phyloP scores from a whole-genome alignment of 345 rosid genomes.

The Linum usitatissimum region DNA sequence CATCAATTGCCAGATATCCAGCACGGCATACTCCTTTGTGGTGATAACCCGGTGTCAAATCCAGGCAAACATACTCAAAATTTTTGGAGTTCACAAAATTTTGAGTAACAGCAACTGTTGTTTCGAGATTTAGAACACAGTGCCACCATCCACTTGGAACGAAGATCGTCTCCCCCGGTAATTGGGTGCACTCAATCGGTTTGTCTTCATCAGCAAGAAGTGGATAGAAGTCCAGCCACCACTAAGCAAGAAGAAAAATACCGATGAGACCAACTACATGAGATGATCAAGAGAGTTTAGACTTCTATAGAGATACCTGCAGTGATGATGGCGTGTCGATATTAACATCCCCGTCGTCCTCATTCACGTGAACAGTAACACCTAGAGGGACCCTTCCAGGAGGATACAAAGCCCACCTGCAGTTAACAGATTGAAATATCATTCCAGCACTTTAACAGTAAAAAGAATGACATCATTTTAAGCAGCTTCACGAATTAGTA shows the following conservation, averaged over 20 bases:
- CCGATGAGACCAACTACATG: slow-evolving; percentile 8
- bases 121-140: slow-evolving; percentile 78
- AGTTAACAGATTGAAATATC: slow-evolving; percentile 14
- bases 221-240: slow-evolving; percentile 97
- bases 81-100: slow-evolving; percentile 77
- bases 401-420: slow-evolving; percentile 98
- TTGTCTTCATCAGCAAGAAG: slow-evolving; percentile 84
- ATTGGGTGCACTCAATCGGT: slow-evolving; percentile 85
- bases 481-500: background rate
- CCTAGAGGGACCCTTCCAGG: slow-evolving; percentile 96
- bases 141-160: slow-evolving; percentile 99
- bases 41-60: slow-evolving; percentile 89
- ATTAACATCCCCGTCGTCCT: slow-evolving; percentile 89
- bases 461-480: background rate
- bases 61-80: slow-evolving; percentile 81
- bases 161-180: slow-evolving; percentile 85
- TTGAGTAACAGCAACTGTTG: slow-evolving; percentile 88
- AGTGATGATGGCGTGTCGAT: slow-evolving; percentile 81
- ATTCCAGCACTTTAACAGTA: background rate
- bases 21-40: slow-evolving; percentile 96
- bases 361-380: slow-evolving; percentile 91
- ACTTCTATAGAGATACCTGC: slow-evolving; percentile 44
- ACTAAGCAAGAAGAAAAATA: slow-evolving; percentile 30
- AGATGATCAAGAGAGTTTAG: slow-evolving; percentile 9
- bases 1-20: slow-evolving; percentile 80